Conservation (phyloP, 2,329 filamentous ascomycete genomes). For the Venturia pyrina region DNA sequence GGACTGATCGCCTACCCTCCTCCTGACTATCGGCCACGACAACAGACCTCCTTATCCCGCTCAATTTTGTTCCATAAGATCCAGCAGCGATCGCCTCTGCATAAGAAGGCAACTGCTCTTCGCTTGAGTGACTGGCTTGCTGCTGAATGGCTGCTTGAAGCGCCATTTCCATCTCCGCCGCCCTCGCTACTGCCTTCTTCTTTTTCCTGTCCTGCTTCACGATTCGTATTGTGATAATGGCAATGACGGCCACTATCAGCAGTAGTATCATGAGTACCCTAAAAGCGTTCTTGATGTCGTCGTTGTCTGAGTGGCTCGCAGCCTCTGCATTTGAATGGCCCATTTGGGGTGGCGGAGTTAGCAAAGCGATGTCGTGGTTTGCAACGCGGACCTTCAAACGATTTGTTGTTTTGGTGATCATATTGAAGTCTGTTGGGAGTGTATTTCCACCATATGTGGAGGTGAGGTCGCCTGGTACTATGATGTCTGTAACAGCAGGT, state of each 20-base stretch:
- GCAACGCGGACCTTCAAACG: not conserved
- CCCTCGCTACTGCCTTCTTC: not conserved
- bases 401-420: not conserved
- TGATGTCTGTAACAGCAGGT: not conserved
- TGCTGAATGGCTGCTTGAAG: not conserved
- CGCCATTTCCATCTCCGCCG: not conserved
- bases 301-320: not conserved
- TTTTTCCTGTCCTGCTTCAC: not conserved
- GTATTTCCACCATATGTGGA: not conserved
- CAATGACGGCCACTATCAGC: not conserved
- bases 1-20: not conserved
- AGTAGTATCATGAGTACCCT: not conserved
- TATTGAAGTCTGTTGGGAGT: not conserved
- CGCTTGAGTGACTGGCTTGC: conserved; percentile 19
- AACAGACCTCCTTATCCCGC: not conserved
- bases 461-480: not conserved
- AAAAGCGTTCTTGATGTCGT: not conserved
- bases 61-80: not conserved
- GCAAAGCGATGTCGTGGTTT: not conserved
- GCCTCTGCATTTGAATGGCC: not conserved
- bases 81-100: not conserved
- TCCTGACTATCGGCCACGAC: not conserved
- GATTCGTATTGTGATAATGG: not conserved
- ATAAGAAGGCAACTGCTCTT: conserved; percentile 15
- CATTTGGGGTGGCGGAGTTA: not conserved